Base-by-base conservation (phyloP, 1,284 basidiomycete species). In the Afroboletus lepidellus region DNA sequence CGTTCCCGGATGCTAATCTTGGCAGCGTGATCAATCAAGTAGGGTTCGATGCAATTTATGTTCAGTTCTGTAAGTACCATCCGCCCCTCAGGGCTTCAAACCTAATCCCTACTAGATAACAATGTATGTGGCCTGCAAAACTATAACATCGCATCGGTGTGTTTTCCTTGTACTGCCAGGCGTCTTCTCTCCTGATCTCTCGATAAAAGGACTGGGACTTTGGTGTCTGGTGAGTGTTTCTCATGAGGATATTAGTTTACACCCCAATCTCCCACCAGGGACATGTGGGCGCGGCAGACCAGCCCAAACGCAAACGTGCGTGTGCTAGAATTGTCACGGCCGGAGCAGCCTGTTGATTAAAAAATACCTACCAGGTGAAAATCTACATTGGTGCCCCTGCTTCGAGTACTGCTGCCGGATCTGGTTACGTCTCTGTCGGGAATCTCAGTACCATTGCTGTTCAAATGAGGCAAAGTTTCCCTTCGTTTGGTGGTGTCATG, bases 401-500 rank as follows among this genome's bases (percentile, higher is more conserved):
- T 1, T 69, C 81, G 0, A 59, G 70, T 9, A 71, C 74, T 13
- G 78, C 80, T 11, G 81, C 77, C 12, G 60, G 76, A 24, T 71
- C 72, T 6, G 84, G 83, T 15, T 85, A 79, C 60, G 74, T 81
- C 32, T 9, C 70, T 36, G 71, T 78, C 41, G 62, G 56, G 23
- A 79, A 76, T 9, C 69, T 88, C 44, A 75, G 70, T 41, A 74
- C 52, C 51, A 81, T 82, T 44, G 75, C 82, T 18, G 69, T 71
- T 20, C 65, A 75, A 55, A 85, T 82, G 77, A 77, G 81, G 36
- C 71, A 78, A 20, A 81, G 76, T 48, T 87, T 85, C 71, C 81
- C 84, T 15, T 84, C 81, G 1, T 87, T 87, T 55, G 84, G 85
- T 16, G 85, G 85, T 25, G 79, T 87, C 16, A 87, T 86, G 83